phyloP scores from a whole-genome alignment of 495 filamentous ascomycete species.

The Geopyxis carbonaria region DNA sequence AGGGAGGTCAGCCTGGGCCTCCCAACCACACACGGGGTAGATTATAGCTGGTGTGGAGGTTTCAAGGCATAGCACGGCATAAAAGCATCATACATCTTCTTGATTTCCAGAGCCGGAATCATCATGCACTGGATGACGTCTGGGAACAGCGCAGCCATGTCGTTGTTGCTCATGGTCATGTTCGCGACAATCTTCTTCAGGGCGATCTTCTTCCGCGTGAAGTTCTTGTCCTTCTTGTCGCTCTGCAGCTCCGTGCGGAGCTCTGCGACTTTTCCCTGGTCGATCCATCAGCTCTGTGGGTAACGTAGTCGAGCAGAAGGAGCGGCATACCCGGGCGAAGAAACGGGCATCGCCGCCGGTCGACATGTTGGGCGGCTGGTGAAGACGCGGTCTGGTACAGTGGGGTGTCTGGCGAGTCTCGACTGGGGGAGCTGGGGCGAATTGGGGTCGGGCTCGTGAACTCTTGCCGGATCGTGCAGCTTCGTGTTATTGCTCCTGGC shows the following conservation, averaged over 20 bases:
- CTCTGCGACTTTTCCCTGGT: slow-evolving; percentile 98
- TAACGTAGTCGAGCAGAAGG: neutral
- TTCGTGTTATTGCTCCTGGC: too few relatives aligned
- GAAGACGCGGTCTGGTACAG: slow-evolving; percentile 1
- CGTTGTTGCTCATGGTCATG: slow-evolving; percentile 99
- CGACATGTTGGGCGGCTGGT: slow-evolving; percentile 45
- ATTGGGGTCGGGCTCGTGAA: too few relatives aligned
- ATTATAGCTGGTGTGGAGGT: too few relatives aligned
- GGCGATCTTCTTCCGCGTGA: slow-evolving; percentile 90
- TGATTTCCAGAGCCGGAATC: slow-evolving; percentile 86
- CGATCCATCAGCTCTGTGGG: neutral
- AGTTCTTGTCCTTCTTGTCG: slow-evolving; percentile 97
- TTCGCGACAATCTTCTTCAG: slow-evolving; percentile 99
- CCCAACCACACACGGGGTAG: neutral
- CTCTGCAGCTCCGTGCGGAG: slow-evolving; percentile 84
- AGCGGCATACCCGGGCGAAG: slow-evolving; percentile 70
- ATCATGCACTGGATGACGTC: slow-evolving; percentile 92
- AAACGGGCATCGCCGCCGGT: slow-evolving; percentile 93
- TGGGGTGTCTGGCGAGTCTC: too few relatives aligned
- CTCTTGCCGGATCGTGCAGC: too few relatives aligned
- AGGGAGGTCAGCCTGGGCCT: too few relatives aligned
- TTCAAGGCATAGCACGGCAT: too few relatives aligned
- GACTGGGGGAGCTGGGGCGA: too few relatives aligned
- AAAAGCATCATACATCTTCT: slow-evolving; percentile 70
- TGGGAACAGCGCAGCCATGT: slow-evolving; percentile 95